Base-by-base conservation (phyloP, 768 basidiomycete species). In the Udeniomyces megalosporus region DNA sequence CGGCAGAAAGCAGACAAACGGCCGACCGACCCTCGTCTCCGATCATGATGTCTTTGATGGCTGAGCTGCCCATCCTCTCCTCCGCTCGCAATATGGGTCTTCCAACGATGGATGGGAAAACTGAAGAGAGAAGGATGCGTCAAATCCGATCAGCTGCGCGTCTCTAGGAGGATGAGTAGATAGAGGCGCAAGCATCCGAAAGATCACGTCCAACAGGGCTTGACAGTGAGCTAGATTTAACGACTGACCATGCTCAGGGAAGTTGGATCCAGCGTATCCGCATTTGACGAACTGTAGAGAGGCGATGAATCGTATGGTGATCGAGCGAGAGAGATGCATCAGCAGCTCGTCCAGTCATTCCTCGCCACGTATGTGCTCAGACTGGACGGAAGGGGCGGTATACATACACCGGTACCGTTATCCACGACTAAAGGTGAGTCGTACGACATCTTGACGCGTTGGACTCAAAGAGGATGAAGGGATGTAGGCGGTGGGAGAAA, bases 11-110 rank as follows among this genome's bases (percentile, higher is more conserved):
- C n/a, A n/a, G n/a, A n/a, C n/a, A n/a, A n/a, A n/a, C n/a, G n/a
- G n/a, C n/a, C n/a, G 3, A 56, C 55, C 32, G 15, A 64, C 63
- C 63, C 72, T 95, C 88, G 78, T 97, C 93, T 66, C 95, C 95
- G 73, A 96, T 77, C 90, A 97, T 95, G 77, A 96, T 86, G 74
- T 99, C 93, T 71, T 88, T 88, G 80, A 97, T 96, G 67, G 84
- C 75, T 12, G 85, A 79, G 47, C 82, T 78, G 44, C 88, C 86
- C 34, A 91, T 82, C 61, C 93, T 86, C 76, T 97, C 93, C 75
- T 97, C 93, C 8, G 93, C 93, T 64, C 93, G 89, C 66, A 97
- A 78, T 72, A 99, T 99, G 32, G 93, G 93, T 22, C 93, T 85
- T 20, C 95, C 95, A 68, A 99, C 82, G 71, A 99, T 84, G 45